Conservation (phyloP, 345 rosid genomes). For the Trapa bicornis region DNA sequence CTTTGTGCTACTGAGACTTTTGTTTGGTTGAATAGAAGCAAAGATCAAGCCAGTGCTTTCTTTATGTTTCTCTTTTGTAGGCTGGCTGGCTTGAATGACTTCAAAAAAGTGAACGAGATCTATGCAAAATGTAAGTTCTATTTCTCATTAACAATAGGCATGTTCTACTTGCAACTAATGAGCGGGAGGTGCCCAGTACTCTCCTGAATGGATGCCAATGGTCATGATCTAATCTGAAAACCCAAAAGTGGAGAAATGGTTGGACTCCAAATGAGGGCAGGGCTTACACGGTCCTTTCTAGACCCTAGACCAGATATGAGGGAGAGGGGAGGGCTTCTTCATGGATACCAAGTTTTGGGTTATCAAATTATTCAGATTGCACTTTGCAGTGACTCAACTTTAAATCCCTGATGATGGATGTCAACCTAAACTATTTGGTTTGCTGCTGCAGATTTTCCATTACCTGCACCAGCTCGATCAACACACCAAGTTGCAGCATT, state of each 20-base stretch:
- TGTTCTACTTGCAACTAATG: neutral
- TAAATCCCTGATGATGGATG: neutral
- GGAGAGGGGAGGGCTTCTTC: too few species aligned
- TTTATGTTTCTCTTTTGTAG: constrained; percentile 21
- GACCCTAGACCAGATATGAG: too few species aligned
- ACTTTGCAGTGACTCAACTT: neutral
- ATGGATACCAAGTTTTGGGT: too few species aligned
- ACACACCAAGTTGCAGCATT: constrained; percentile 93
- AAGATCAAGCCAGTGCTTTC: neutral
- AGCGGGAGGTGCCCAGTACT: neutral
- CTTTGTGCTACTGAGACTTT: neutral
- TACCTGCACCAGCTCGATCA: constrained; percentile 75
- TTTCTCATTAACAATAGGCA: neutral
- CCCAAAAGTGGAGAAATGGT: too few species aligned
- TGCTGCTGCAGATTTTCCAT: constrained; percentile 60
- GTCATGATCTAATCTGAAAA: neutral
- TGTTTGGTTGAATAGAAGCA: neutral
- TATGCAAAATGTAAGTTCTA: constrained; percentile 77
- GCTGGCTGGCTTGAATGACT: constrained; percentile 86
- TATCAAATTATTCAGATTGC: neutral
- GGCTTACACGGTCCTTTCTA: too few species aligned
- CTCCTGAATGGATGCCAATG: neutral
- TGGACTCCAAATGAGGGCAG: too few species aligned
- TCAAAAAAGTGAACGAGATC: constrained; percentile 90
- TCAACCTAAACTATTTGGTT: neutral